Evolutionary conservation across 2,329 filamentous ascomycete genomes (phyloP), one percentile per base, ranked within the genome.

Genomic region (Colletotrichum filicis): DNA sequence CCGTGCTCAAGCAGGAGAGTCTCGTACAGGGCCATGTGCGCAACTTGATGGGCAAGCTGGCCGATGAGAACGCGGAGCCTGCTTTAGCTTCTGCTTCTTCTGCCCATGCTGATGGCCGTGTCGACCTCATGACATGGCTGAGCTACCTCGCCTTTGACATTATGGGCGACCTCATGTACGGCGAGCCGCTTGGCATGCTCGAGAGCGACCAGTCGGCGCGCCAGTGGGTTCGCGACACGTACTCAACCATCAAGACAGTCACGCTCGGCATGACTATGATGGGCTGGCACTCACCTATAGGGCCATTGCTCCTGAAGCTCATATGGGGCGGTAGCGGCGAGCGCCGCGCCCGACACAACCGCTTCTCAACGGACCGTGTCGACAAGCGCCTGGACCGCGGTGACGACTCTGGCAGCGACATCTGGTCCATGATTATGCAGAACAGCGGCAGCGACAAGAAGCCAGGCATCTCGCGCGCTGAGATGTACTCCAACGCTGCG

Each of bases 131-230:
- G 28, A 74, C 78, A 53, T 37, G 74, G 19, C 59, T 70, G 6
- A 77, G 77, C 59, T 79, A 66, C 55, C 71, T 75, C 22, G 79
- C 79, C 1, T 81, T 81, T 59, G 80, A 81, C 63, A 74, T 81
- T 26, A 79, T 81, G 52, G 79, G 79, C 24, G 76, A 80, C 49
- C 75, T 81, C 14, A 74, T 76, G n/a, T 80, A 81, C 66, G 80
- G 79, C 26, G 78, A 79, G 56, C 71, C 77, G 8, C 81, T 80
- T 62, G 75, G 75, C 22, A 79, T 79, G 53, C 76, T 82, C 14
- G 68, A 78, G 14, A 73, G 72, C 5, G 69, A 71, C 28, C 66
- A 68, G 32, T 77, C 77, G 32, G 70, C 70, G 16, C 79, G 80
- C 55, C 76, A 78, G 7, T 80, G 78, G 76, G 78, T 81, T 1